These are phyloP conservation scores for Colletotrichum acutatum DNA, from an alignment of 2,329 filamentous ascomycete species.

Conservation along the genomic window DNA sequence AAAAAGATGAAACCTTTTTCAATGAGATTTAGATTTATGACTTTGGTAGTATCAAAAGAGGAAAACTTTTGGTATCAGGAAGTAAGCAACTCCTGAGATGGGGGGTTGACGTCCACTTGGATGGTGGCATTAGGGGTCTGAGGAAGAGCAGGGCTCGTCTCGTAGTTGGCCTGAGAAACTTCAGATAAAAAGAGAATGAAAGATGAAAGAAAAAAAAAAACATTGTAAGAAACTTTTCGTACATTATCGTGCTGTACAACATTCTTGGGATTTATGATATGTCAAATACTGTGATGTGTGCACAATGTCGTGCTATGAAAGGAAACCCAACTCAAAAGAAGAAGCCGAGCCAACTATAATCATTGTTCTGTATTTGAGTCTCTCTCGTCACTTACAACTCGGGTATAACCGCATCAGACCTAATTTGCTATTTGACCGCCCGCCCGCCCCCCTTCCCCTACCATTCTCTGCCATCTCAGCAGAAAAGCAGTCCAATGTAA, in stretches of 20 bases:
- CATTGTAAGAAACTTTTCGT: not conserved
- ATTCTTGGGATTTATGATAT: not conserved
- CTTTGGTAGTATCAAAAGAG: too few species aligned
- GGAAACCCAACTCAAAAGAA: not conserved
- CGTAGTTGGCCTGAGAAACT: not conserved
- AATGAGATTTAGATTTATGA: slow-evolving; percentile 1
- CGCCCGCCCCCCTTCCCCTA: not conserved
- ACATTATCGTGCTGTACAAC: not conserved
- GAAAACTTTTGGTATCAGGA: not conserved
- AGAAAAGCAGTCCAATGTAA: not conserved
- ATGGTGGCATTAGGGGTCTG: not conserved
- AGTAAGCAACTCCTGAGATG: not conserved
- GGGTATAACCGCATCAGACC: slow-evolving; percentile 10
- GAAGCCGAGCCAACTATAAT: not conserved
- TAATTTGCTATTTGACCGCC: not conserved
- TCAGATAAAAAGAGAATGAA: too few species aligned
- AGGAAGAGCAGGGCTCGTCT: not conserved
- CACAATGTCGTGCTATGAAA: not conserved
- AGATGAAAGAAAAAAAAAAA: not conserved
- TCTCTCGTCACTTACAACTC: slow-evolving; percentile 1
- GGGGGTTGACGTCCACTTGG: not conserved
- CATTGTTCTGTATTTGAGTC: not conserved
- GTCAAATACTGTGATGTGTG: not conserved
- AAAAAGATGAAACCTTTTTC: not conserved
- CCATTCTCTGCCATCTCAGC: not conserved